Evolutionary conservation across 1,284 basidiomycete genomes (phyloP).

Genomic region (Microstroma glucosiphilum): DNA sequence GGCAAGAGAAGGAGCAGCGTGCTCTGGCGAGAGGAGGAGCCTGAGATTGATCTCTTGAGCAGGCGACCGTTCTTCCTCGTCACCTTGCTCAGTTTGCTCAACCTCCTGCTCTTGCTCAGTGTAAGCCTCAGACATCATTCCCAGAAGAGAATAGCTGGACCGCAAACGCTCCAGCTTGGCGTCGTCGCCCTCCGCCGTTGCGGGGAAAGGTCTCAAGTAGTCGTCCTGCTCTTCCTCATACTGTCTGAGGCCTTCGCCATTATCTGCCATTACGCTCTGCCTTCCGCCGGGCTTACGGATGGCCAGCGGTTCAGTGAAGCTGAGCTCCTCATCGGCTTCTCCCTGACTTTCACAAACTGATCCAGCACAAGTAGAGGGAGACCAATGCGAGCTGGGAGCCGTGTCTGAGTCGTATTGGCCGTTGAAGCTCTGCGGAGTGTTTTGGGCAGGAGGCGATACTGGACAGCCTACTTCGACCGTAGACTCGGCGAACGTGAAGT

Average conservation of each 20-base stretch:
- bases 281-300: background rate
- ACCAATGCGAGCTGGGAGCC: background rate
- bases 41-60: background rate
- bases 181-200: constrained; percentile 4
- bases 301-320: background rate
- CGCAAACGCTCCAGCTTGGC: constrained; percentile 10
- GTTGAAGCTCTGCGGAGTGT: too few relatives aligned
- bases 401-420: too few relatives aligned
- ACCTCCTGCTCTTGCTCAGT: background rate
- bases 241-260: background rate
- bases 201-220: background rate
- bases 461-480: too few relatives aligned
- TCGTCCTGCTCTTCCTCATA: too few relatives aligned
- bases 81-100: background rate
- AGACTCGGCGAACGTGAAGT: too few relatives aligned
- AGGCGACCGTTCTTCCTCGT: background rate
- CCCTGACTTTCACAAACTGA: background rate
- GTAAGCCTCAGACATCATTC: background rate
- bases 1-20: constrained; percentile 13
- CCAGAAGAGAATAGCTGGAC: constrained; percentile 8
- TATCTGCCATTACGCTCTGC: background rate
- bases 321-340: background rate
- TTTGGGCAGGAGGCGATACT: too few relatives aligned
- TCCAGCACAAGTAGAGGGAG: background rate
- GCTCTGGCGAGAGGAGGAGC: constrained; percentile 10